phyloP scores from a whole-genome alignment of 352 stramenopile genomes.

The Salisapilia sapeloensis region DNA sequence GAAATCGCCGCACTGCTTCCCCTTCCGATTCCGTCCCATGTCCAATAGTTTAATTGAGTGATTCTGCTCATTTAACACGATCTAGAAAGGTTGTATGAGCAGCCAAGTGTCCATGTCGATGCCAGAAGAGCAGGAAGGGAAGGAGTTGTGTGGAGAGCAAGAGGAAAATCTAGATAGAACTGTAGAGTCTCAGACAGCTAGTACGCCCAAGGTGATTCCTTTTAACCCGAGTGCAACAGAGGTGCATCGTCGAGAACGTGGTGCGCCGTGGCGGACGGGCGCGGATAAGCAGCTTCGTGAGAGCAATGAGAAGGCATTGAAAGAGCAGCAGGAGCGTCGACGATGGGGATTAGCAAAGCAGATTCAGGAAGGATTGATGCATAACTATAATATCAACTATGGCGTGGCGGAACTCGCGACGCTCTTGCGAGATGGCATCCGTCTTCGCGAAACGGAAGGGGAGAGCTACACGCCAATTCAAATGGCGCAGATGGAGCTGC shows the following conservation, averaged over 20 bases:
- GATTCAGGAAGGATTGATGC: constrained; percentile 42
- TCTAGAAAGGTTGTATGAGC: too few relatives aligned
- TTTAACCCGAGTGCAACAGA: constrained; percentile 47
- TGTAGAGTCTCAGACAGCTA: too few relatives aligned
- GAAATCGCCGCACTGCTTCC: constrained; percentile 47
- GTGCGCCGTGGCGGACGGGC: constrained; percentile 24
- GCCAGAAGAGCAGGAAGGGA: too few relatives aligned
- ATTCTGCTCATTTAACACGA: too few relatives aligned
- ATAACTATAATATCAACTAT: constrained; percentile 59
- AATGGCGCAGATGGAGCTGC: constrained; percentile 35
- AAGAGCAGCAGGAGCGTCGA: constrained; percentile 50
- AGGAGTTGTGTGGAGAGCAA: too few relatives aligned
- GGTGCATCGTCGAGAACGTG: constrained; percentile 36
- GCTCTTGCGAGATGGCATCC: constrained; percentile 34
- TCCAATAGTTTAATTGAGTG: background rate
- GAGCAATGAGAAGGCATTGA: constrained; percentile 20
- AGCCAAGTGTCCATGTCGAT: too few relatives aligned
- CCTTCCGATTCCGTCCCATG: constrained; percentile 60
- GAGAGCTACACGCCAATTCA: constrained; percentile 22
- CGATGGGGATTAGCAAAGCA: constrained; percentile 60
- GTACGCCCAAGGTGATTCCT: constrained; percentile 11
- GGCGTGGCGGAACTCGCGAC: constrained; percentile 42
- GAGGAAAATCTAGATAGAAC: too few relatives aligned
- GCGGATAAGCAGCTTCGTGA: constrained; percentile 16
- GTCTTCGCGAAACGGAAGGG: constrained; percentile 10